Percentiles rank a stretch among this genome's conserved stretches.
Conservation (phyloP, 441 rosid genomes). For the Iberis amara region DNA sequence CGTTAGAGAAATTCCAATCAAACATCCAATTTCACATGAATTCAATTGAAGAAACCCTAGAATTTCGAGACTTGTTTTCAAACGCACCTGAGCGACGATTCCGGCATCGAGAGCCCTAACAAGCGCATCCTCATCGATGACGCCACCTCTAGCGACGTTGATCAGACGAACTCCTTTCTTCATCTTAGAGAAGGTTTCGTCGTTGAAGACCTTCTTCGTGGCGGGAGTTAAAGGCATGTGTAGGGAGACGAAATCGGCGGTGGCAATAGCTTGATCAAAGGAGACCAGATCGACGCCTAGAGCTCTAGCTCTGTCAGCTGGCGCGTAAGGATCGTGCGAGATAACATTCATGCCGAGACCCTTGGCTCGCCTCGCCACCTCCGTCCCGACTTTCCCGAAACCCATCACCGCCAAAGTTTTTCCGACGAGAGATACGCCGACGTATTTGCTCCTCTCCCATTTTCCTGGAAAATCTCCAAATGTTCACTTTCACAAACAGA, state of each 20-base stretch:
- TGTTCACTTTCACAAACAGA: neutral
- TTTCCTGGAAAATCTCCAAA: constrained; percentile 35
- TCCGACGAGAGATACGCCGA: constrained; percentile 63
- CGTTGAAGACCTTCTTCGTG: constrained; percentile 50
- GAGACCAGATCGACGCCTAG: constrained; percentile 59
- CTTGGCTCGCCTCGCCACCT: constrained; percentile 74
- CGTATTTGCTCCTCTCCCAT: constrained; percentile 64
- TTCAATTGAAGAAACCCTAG: neutral
- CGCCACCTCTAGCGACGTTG: constrained; percentile 75
- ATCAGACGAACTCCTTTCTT: constrained; percentile 62
- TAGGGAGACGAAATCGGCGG: constrained; percentile 55
- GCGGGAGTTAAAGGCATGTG: constrained; percentile 60
- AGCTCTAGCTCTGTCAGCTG: constrained; percentile 64
- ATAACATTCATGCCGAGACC: constrained; percentile 67
- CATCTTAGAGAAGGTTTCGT: constrained; percentile 51
- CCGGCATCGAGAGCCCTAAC: constrained; percentile 54
- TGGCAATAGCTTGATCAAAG: constrained; percentile 55
- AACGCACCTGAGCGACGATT: constrained; percentile 53
- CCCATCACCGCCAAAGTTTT: constrained; percentile 71
- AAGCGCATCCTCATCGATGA: constrained; percentile 62
- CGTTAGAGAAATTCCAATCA: neutral
- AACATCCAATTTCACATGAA: neutral
- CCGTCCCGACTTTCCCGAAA: constrained; percentile 73
- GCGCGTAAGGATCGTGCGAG: constrained; percentile 62
- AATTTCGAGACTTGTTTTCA: neutral